These are phyloP conservation scores for Rhodotorula diobovata DNA, from an alignment of 768 basidiomycete species.

Conservation along the genomic window DNA sequence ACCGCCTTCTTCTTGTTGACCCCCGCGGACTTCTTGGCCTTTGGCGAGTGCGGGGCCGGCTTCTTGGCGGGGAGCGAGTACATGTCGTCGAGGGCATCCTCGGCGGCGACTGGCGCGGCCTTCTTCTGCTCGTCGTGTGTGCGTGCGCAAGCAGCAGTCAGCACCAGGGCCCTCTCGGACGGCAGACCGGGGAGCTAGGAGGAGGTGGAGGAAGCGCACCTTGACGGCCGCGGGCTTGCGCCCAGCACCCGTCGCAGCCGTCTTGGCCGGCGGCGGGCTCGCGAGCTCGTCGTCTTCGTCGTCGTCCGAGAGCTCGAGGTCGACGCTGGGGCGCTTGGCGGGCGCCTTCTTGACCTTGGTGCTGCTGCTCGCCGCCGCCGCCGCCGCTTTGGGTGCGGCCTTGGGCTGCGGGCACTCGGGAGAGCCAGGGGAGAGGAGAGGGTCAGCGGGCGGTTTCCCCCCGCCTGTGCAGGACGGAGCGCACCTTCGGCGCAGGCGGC, in stretches of 20 bases:
- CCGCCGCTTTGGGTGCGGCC: constrained; percentile 10
- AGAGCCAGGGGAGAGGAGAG: not conserved
- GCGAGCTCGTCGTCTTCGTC: constrained; percentile 22
- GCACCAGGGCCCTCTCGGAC: no score
- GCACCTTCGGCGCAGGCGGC: not conserved
- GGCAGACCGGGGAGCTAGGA: no score
- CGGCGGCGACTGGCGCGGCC: constrained; percentile 4
- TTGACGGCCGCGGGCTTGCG: constrained; percentile 14
- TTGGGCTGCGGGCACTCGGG: constrained; percentile 5
- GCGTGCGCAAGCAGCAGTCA: no score
- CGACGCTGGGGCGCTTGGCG: constrained; percentile 35
- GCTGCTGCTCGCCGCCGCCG: no score
- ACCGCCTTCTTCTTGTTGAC: constrained; percentile 3
- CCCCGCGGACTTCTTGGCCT: constrained; percentile 14
- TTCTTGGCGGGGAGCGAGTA: constrained; percentile 24
- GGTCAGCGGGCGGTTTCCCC: no score
- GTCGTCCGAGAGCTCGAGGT: constrained; percentile 2
- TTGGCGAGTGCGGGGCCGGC: constrained; percentile 24
- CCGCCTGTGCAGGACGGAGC: not conserved
- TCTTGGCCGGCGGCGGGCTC: constrained; percentile 18
- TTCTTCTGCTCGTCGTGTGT: not conserved
- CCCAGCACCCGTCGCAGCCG: not conserved
- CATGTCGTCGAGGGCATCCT: constrained; percentile 25
- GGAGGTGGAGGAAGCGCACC: not conserved
- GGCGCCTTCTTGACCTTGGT: constrained; percentile 48